Evolutionary conservation across 352 stramenopile species (phyloP), one percentile per base, ranked within the genome.

Genomic region (Globisporangium spiculum): DNA sequence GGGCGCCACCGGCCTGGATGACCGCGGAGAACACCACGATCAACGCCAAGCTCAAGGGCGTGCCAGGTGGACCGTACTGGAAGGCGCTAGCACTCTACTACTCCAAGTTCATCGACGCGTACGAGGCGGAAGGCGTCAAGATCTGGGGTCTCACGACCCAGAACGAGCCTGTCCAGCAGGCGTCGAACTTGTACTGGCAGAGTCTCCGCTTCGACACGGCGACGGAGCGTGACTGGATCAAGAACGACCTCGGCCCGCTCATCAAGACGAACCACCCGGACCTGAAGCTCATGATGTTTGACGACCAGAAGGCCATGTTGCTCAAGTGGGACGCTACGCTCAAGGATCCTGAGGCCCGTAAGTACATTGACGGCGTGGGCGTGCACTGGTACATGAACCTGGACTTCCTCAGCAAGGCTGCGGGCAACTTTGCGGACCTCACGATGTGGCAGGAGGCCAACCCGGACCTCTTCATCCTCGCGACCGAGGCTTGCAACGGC

Each of bases 301-400:
- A 97, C 65, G 87, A 96, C 73, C 90, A 97, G 58, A 97, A 94
- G 65, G 78, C 79, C 22, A n/a, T 68, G 22, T 67, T 96, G 1
- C 38, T 77, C 8, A 70, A 79, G 16, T 83, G 84, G n/a, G 67
- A 82, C 26, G 74, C 74, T 4, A 71, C 80, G 10, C 64, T 91
- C 3, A 62, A 81, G 16, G 80, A 91, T 46, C 63, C 72, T 0
- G 84, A 92, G 12, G 79, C 78, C 6, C 65, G 70, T 2, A 66
- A 93, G 65, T 97, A 94, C 67, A 74, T 97, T 7, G 81, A 85
- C 8, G 91, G 91, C 56, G 73, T 91, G 38, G 91, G 83, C 20
- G 90, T 96, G 71, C 91, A 97, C 74, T 97, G 91, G 88, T 94
- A 96, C 77, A 84, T 83, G 73, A 74, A 84, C 62, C 44, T 89